Conservation (phyloP, 129 eudicot genomes). For the Solidago caesia region DNA sequence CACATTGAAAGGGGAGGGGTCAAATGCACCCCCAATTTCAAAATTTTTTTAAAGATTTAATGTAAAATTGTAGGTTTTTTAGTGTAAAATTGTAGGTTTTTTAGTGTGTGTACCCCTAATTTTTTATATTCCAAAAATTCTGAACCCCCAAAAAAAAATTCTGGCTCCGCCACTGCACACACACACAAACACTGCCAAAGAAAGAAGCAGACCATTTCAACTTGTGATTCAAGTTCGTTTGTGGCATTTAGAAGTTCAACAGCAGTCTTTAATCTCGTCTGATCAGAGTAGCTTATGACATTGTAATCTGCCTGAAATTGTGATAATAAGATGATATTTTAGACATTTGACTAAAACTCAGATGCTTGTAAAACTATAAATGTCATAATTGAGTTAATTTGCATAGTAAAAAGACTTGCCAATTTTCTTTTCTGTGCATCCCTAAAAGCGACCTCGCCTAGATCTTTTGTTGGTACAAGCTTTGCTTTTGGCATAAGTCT, state of each 20-base stretch:
- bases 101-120: too few species aligned
- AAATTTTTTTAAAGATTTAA: too few species aligned
- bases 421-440: constrained; percentile 58
- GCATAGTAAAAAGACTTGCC: constrained; percentile 38
- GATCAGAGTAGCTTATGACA: constrained; percentile 73
- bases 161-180: too few species aligned
- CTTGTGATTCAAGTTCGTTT: constrained; percentile 61
- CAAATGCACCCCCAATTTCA: too few species aligned
- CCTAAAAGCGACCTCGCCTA: constrained; percentile 85
- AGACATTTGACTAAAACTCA: constrained; percentile 10
- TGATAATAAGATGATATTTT: not conserved
- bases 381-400: not conserved
- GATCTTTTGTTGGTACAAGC: constrained; percentile 75
- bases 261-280: constrained; percentile 76
- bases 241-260: constrained; percentile 82
- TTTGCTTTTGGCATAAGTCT: constrained; percentile 70
- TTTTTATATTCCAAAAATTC: too few species aligned
- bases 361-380: not conserved
- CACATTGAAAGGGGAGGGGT: too few species aligned
- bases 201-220: constrained; percentile 52
- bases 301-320: constrained; percentile 69
- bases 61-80: too few species aligned
- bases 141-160: too few species aligned
- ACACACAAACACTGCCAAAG: not conserved
- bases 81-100: too few species aligned